Conservation (phyloP, 768 basidiomycete genomes). For the Macrolepiota dolichaula region DNA sequence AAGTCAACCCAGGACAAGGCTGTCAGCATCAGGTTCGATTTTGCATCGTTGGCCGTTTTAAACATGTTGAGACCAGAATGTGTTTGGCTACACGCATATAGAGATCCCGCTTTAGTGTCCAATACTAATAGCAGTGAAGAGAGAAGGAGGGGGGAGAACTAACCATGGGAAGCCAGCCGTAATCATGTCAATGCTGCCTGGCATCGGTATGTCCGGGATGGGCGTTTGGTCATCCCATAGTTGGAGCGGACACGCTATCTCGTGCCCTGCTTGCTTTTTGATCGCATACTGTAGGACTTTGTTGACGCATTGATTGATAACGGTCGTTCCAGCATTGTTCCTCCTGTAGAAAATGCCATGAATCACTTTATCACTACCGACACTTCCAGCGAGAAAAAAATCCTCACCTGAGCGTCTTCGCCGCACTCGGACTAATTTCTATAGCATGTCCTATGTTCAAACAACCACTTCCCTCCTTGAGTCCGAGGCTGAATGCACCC, state of each 20-base stretch:
- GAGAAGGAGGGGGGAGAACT: neutral
- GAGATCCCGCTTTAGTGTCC: neutral
- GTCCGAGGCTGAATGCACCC: constrained; percentile 61
- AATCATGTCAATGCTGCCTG: constrained; percentile 57
- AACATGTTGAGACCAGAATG: constrained; percentile 75
- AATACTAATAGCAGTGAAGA: neutral
- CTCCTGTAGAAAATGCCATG: constrained; percentile 28
- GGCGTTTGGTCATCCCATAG: constrained; percentile 31
- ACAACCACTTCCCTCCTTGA: constrained; percentile 50
- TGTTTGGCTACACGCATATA: constrained; percentile 37
- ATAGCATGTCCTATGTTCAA: constrained; percentile 61
- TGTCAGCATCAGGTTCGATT: constrained; percentile 67
- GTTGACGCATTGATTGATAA: constrained; percentile 76
- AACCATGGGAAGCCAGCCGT: constrained; percentile 79
- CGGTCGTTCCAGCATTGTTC: constrained; percentile 47
- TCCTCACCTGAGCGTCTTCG: constrained; percentile 56
- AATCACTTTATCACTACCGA: neutral
- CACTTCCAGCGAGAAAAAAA: neutral
- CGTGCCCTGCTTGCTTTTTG: constrained; percentile 42
- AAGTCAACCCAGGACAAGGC: constrained; percentile 50
- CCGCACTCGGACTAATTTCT: constrained; percentile 77
- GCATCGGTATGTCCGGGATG: constrained; percentile 44
- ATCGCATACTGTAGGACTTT: constrained; percentile 54
- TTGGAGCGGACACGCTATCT: constrained; percentile 35
- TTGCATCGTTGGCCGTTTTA: constrained; percentile 60